Evolutionary conservation across 2,329 filamentous ascomycete genomes (phyloP).

Genomic region (Colletotrichum plurivorum): DNA sequence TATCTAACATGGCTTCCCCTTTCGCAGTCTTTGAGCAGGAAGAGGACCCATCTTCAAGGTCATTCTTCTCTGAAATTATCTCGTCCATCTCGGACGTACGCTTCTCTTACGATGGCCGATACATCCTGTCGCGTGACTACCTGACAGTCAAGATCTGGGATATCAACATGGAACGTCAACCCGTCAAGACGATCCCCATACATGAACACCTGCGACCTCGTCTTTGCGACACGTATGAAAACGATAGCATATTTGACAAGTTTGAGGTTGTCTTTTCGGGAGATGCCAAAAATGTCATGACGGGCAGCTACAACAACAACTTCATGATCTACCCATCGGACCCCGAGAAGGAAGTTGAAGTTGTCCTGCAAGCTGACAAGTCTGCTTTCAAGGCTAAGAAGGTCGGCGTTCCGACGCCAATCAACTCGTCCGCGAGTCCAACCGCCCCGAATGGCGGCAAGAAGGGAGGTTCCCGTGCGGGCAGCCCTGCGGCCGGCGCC

Average conservation of each 20-base stretch:
- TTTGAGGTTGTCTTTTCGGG: constrained; percentile 99
- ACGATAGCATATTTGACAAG: constrained; percentile 99
- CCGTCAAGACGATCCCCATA: constrained; percentile 98
- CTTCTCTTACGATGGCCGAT: constrained; percentile 95
- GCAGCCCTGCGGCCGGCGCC: constrained; percentile 83
- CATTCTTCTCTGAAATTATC: constrained; percentile 99
- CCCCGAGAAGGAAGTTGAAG: constrained; percentile 95
- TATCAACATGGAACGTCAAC: constrained; percentile 98
- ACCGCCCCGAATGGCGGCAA: constrained; percentile 80
- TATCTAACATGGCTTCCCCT: neutral
- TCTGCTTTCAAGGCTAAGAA: constrained; percentile 99
- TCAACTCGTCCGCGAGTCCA: constrained; percentile 85
- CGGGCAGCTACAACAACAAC: constrained; percentile 99
- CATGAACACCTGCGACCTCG: constrained; percentile 96
- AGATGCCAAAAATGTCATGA: constrained; percentile 99
- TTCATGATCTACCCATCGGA: constrained; percentile 99
- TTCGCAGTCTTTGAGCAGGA: constrained; percentile 95
- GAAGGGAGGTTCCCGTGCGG: constrained; percentile 89
- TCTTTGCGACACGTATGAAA: constrained; percentile 98
- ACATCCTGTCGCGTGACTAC: constrained; percentile 98
- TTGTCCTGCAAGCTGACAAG: constrained; percentile 97
- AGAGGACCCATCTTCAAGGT: constrained; percentile 95
- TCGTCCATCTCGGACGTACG: constrained; percentile 99
- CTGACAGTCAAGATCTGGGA: constrained; percentile 99
- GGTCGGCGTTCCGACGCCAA: constrained; percentile 96